Evolutionary conservation across 495 filamentous ascomycete species (phyloP), one percentile per base, ranked within the genome.

Genomic region (Melanomma pulvis-pyrius): DNA sequence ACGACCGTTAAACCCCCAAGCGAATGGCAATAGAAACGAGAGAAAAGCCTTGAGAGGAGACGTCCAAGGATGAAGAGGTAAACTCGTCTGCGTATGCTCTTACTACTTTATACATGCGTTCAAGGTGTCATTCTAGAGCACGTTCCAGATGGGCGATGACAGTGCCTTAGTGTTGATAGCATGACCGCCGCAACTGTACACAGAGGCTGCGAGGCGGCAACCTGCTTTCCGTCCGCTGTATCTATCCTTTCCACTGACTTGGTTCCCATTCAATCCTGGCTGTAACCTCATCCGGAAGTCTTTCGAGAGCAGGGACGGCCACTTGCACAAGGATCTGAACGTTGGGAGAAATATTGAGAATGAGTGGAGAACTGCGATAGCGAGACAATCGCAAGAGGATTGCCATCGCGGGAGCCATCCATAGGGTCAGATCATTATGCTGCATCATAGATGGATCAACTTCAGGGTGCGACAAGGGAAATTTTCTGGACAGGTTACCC

Each of bases 151-250:
- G 25, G 24, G 17, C 28, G 49, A 44, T 54, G 17, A 6, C 34
- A 41, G 9, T n/a, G 17, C 36, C 24, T 17, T 26, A 28, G 22
- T 32, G 25, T 9, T 19, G 26, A 54, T 26, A 24, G 13, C 12
- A 32, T 52, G 29, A 29, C 17, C 3, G 24, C 13, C 13, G 48
- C 13, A 46, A 47, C 59, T 21, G 21, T 28, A 30, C 49, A 63
- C 59, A 48, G 17, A 15, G 3, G 21, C 22, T 61, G 59, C 59
- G 54, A 55, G 58, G 6, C 59, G 48, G 59, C 15, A 53, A 44
- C 30, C 9, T 63, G 36, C 59, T 30, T 52, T 15, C 49, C 13
- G n/a, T 19, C 29, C 30, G 28, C 28, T 19, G 15, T 22, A 41
- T 25, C 53, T 22, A 24, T 21, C 24, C 51, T 17, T 9, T 34